A percentile compares a stretch with the other conserved stretches of the same genome.
Conservation (phyloP, 306 rosid species). For the Malus domestica region DNA sequence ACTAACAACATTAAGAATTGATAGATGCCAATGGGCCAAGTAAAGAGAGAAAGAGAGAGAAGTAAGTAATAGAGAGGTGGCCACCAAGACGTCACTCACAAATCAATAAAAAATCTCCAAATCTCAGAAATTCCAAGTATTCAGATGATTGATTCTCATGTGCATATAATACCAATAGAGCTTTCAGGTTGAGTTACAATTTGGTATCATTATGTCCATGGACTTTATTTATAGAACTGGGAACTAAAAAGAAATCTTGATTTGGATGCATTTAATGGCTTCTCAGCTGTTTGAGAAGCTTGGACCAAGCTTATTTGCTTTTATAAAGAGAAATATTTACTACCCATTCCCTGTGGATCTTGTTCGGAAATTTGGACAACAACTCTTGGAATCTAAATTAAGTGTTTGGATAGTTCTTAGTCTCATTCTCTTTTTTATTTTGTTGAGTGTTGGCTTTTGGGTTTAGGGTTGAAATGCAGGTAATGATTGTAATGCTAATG, state of each 20-base stretch:
- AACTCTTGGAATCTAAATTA: constrained; percentile 98
- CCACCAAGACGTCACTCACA: too few species aligned
- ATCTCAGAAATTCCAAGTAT: too few species aligned
- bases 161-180: constrained; percentile 11
- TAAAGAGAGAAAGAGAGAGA: too few species aligned
- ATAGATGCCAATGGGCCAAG: too few species aligned
- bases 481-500: too few species aligned
- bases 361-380: constrained; percentile 97
- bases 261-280: constrained; percentile 76
- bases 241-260: constrained; percentile 62
- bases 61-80: too few species aligned
- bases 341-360: constrained; percentile 97
- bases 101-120: too few species aligned
- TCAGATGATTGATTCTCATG: constrained; percentile 3
- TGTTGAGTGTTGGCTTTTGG: too few species aligned
- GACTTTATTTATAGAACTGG: constrained; percentile 49
- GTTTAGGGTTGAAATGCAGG: too few species aligned
- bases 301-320: constrained; percentile 99
- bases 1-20: too few species aligned
- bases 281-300: constrained; percentile 99
- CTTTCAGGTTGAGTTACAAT: constrained; percentile 12
- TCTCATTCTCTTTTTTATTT: constrained; percentile 23
- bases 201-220: constrained; percentile 20
- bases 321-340: constrained; percentile 87
- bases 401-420: constrained; percentile 78